Percentiles rank a stretch among this genome's conserved stretches.
phyloP scores from a whole-genome alignment of 129 eudicot genomes.

The Artemisia annua region DNA sequence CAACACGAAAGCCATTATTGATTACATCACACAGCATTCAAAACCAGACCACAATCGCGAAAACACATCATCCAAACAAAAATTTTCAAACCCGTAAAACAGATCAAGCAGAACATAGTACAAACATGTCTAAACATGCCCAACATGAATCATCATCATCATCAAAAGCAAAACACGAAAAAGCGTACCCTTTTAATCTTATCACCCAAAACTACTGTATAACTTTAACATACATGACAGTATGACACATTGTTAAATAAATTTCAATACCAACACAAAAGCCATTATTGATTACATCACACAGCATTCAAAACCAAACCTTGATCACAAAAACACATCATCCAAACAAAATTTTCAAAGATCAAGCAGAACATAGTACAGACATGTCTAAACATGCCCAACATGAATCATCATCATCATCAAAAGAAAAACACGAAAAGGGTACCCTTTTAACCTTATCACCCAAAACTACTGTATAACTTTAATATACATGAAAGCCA shows the following conservation, averaged over 20 bases:
- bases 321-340: no score
- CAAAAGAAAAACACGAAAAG: background rate
- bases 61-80: no score
- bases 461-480: background rate
- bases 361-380: no score
- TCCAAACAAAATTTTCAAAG: no score
- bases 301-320: no score
- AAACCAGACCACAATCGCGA: no score
- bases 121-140: background rate
- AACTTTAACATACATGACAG: no score
- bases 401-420: background rate
- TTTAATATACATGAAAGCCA: background rate
- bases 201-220: background rate
- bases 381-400: background rate
- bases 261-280: background rate
- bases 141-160: background rate
- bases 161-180: background rate
- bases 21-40: no score
- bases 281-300: no score
- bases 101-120: no score
- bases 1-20: background rate
- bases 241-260: background rate
- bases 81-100: no score
- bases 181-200: background rate
- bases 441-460: background rate